Evolutionary conservation across 495 filamentous ascomycete genomes (phyloP).

Genomic region (Aspergillus carlsbadensis): DNA sequence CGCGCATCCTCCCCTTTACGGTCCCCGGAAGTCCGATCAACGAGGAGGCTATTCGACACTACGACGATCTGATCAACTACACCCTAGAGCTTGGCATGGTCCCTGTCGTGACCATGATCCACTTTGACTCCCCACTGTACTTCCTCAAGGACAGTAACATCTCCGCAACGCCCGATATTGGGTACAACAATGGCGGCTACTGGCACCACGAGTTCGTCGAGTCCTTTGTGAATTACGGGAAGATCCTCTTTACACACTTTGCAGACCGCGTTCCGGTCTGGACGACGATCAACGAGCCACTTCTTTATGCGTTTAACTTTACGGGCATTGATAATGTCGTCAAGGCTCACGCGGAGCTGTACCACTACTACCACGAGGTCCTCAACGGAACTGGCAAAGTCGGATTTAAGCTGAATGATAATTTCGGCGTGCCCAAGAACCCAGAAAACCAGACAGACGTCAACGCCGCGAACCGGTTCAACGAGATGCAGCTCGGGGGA

Average conservation of each 20-base stretch:
- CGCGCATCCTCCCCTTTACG: conserved; percentile 44
- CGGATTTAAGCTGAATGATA: conserved; percentile 42
- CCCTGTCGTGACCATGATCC: conserved; percentile 43
- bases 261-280: conserved; percentile 44
- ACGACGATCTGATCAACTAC: conserved; percentile 46
- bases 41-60: conserved; percentile 42
- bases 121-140: conserved; percentile 40
- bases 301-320: conserved; percentile 24
- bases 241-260: conserved; percentile 41
- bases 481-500: conserved; percentile 39
- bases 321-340: conserved; percentile 34
- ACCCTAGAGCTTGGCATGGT: conserved; percentile 39
- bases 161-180: conserved; percentile 16
- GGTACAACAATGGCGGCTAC: conserved; percentile 3
- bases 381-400: conserved; percentile 39
- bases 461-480: conserved; percentile 35
- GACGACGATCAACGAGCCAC: conserved; percentile 48
- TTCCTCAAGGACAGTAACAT: conserved; percentile 29
- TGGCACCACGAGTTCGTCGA: conserved; percentile 16
- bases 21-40: conserved; percentile 44
- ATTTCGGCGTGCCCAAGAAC: conserved; percentile 40
- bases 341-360: conserved; percentile 38
- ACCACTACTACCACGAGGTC: conserved; percentile 41
- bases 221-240: conserved; percentile 38
- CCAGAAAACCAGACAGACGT: conserved; percentile 34